Evolutionary conservation across 164 flowering plant species (phyloP).

Genomic region (Euptelea pleiosperma): DNA sequence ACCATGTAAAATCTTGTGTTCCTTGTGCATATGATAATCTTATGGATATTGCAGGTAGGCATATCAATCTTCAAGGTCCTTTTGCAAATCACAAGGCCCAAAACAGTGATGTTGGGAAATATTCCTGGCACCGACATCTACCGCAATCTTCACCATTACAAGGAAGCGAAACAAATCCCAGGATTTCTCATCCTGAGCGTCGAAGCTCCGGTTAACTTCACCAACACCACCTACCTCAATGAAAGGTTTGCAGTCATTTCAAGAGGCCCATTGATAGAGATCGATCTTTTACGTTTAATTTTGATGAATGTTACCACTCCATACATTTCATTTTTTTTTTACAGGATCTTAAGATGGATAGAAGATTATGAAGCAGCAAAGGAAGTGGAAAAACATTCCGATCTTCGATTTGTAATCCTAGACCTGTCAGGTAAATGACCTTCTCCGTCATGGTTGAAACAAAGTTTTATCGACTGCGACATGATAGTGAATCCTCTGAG

Average conservation of each 20-base stretch:
- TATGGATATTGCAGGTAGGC: slow-evolving; percentile 74
- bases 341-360: slow-evolving; percentile 76
- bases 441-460: too few relatives aligned
- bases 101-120: slow-evolving; percentile 61
- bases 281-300: neutral
- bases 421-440: slow-evolving; percentile 75
- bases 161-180: slow-evolving; percentile 58
- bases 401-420: slow-evolving; percentile 45
- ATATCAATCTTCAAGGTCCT: slow-evolving; percentile 77
- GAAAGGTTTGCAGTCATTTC: slow-evolving; percentile 55
- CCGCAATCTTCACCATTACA: slow-evolving; percentile 64
- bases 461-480: too few relatives aligned
- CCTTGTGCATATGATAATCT: too few relatives aligned
- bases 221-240: slow-evolving; percentile 71
- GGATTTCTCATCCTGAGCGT: slow-evolving; percentile 73
- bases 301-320: neutral
- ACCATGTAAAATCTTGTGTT: too few relatives aligned
- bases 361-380: slow-evolving; percentile 53
- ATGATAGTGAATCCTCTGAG: too few relatives aligned
- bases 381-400: slow-evolving; percentile 28
- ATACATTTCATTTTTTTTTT: neutral
- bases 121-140: slow-evolving; percentile 72
- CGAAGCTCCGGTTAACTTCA: slow-evolving; percentile 84
- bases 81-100: slow-evolving; percentile 80
- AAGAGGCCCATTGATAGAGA: neutral